These are phyloP conservation scores for Penicillium palitans DNA, from an alignment of 2,329 filamentous ascomycete species.

Conservation along the genomic window DNA sequence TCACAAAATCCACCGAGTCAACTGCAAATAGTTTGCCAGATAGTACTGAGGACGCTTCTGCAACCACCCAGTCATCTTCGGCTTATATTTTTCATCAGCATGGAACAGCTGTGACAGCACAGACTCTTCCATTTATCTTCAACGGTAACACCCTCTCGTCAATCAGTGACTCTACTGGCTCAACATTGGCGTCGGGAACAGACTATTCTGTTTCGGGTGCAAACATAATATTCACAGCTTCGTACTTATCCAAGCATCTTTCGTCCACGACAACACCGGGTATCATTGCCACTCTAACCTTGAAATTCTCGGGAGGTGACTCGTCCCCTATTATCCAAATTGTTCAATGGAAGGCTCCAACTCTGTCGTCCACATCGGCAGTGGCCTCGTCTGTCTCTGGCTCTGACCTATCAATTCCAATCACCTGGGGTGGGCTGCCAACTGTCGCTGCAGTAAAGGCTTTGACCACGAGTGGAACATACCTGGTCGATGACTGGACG, in stretches of 20 bases:
- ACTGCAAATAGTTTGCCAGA: slow-evolving; percentile 53
- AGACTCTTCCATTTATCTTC: slow-evolving; percentile 52
- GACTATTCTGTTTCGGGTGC: slow-evolving; percentile 53
- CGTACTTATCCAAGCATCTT: slow-evolving; percentile 51
- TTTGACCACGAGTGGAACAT: slow-evolving; percentile 49
- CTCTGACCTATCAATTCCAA: slow-evolving; percentile 50
- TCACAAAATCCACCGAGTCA: slow-evolving; percentile 48
- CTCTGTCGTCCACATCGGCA: slow-evolving; percentile 29
- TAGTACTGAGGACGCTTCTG: slow-evolving; percentile 51
- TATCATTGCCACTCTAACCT: slow-evolving; percentile 52
- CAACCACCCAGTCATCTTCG: slow-evolving; percentile 50
- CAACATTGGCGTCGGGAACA: slow-evolving; percentile 34
- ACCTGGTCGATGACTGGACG: slow-evolving; percentile 59
- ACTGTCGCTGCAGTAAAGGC: slow-evolving; percentile 55
- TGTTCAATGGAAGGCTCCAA: slow-evolving; percentile 55
- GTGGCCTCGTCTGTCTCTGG: slow-evolving; percentile 36
- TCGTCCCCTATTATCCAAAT: slow-evolving; percentile 50
- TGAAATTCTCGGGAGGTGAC: slow-evolving; percentile 54
- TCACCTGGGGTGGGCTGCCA: slow-evolving; percentile 55
- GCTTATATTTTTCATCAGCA: slow-evolving; percentile 58
- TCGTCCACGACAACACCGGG: slow-evolving; percentile 46
- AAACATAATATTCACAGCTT: slow-evolving; percentile 50
- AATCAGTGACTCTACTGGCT: slow-evolving; percentile 42
- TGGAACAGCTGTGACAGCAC: slow-evolving; percentile 45
- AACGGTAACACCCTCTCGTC: slow-evolving; percentile 56